Conservation (phyloP, 2,329 filamentous ascomycete species). For the Pseudogymnoascus sp. region DNA sequence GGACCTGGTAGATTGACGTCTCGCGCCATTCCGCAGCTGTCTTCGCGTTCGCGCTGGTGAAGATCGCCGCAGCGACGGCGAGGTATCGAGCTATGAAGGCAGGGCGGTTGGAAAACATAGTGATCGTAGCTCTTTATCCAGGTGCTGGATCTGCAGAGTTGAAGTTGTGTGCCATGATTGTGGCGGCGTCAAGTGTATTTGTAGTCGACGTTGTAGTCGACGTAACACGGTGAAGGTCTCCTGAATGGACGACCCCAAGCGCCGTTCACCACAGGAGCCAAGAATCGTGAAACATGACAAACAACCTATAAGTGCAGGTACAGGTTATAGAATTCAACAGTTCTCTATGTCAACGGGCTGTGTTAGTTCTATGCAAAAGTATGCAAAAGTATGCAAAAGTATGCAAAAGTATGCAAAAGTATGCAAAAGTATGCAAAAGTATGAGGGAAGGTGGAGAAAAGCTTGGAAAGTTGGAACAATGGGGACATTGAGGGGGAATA, state of each 20-base stretch:
- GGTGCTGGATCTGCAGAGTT: not conserved
- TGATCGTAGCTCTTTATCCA: not conserved
- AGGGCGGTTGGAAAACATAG: not conserved
- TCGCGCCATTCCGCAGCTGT: constrained; percentile 26
- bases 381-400: not conserved
- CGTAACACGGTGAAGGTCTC: not conserved
- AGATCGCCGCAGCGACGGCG: not conserved
- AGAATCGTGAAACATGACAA: not conserved
- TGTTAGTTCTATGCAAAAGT: not conserved
- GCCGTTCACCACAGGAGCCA: not conserved
- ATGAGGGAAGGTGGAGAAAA: not conserved
- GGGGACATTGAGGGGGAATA: not conserved
- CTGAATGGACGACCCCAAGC: not conserved
- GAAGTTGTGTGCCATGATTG: not conserved
- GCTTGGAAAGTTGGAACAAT: not conserved
- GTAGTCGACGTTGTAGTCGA: not conserved
- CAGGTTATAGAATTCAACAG: not conserved
- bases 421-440: not conserved
- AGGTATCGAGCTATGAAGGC: not conserved
- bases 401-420: not conserved
- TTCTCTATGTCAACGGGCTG: not conserved
- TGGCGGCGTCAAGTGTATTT: not conserved
- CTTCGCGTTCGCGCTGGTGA: not conserved
- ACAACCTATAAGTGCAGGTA: not conserved
- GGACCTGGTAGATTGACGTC: constrained; percentile 34